A percentile compares a stretch with the other conserved stretches of the same genome.
These are phyloP conservation scores for Amanita phalloides DNA, from an alignment of 768 basidiomycete species.

Conservation along the genomic window DNA sequence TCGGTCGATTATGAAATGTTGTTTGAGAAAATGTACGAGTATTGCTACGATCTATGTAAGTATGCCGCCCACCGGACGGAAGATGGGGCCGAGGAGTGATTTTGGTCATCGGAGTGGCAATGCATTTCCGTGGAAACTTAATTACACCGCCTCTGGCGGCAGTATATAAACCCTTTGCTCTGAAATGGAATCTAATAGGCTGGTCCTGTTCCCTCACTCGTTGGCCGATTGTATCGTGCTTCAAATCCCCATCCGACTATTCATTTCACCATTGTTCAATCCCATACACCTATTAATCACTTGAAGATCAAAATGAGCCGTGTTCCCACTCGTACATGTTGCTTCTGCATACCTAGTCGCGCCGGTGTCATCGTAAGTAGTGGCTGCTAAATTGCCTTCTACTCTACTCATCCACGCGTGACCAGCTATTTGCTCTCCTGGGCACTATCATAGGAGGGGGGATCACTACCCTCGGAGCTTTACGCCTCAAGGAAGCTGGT, in stretches of 20 bases:
- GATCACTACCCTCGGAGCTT: constrained; percentile 27
- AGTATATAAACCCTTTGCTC: constrained; percentile 21
- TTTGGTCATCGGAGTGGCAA: background rate
- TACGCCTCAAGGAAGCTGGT: constrained; percentile 23
- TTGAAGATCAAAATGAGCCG: constrained; percentile 17
- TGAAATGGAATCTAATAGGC: constrained; percentile 22
- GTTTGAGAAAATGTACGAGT: background rate
- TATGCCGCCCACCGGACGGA: background rate
- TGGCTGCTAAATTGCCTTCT: background rate
- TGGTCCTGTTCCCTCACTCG: constrained; percentile 30
- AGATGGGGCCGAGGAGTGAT: background rate
- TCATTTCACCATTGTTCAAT: constrained; percentile 8
- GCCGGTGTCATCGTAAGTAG: constrained; percentile 34
- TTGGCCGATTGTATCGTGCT: constrained; percentile 16
- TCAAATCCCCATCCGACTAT: constrained; percentile 14
- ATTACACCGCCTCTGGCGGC: background rate
- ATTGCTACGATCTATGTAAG: background rate
- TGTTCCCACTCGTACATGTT: constrained; percentile 32
- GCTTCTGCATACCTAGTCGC: constrained; percentile 40
- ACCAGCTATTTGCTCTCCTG: constrained; percentile 30
- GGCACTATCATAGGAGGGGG: constrained; percentile 32
- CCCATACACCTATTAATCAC: constrained; percentile 2
- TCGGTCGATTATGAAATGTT: background rate
- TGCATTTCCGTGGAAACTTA: background rate
- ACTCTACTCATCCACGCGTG: background rate